Evolutionary conservation across 1,139 yeast genomes (phyloP).

Genomic region (Spathaspora sp.): DNA sequence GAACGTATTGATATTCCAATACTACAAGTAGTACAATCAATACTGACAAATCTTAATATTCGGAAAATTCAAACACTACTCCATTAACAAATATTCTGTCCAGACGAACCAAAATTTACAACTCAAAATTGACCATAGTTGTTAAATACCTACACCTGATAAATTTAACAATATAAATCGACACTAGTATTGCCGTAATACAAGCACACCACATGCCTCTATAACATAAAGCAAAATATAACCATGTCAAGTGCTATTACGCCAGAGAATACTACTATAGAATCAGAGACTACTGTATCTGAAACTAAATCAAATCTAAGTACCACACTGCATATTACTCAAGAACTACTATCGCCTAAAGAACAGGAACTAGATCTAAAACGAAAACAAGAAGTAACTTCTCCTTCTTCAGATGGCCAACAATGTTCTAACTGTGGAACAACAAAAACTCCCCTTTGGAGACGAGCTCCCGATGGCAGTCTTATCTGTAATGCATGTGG

Average conservation of each 20-base stretch:
- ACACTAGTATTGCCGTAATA: not conserved
- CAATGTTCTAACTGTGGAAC: conserved; percentile 67
- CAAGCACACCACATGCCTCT: not conserved
- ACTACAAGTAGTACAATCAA: not conserved
- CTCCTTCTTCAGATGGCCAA: conserved; percentile 32
- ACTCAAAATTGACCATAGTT: not conserved
- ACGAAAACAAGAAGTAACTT: not conserved
- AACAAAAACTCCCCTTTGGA: conserved; percentile 69
- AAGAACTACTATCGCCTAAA: not conserved
- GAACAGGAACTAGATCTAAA: not conserved
- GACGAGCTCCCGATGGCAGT: conserved; percentile 66
- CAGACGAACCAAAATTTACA: not conserved
- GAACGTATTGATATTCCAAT: not conserved
- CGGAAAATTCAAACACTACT: not conserved
- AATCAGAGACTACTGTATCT: not conserved
- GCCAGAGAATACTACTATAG: not conserved
- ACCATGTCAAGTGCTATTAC: not conserved
- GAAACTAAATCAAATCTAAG: not conserved
- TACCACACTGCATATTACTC: not conserved
- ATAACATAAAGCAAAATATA: not conserved
- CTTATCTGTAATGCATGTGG: conserved; percentile 76
- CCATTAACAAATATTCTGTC: not conserved
- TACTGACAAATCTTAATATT: not conserved
- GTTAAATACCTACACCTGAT: not conserved
- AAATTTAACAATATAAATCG: not conserved